These are phyloP conservation scores for Trichoderma sp. DNA, from an alignment of 2,329 filamentous ascomycete genomes.

Conservation along the genomic window DNA sequence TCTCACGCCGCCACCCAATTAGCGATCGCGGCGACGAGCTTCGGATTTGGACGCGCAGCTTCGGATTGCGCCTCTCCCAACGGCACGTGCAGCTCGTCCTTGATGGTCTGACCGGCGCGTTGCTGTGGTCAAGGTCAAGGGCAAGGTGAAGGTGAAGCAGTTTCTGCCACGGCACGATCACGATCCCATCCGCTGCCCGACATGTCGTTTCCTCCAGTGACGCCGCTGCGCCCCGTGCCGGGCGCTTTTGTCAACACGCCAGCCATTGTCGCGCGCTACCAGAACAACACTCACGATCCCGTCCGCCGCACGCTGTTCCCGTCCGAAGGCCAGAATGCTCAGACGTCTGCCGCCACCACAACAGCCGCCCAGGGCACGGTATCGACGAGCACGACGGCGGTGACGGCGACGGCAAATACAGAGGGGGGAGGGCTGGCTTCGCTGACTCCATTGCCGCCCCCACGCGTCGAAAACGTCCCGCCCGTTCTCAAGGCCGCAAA, in stretches of 20 bases:
- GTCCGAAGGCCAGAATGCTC: conserved; percentile 29
- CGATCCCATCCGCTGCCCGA: conserved; percentile 25
- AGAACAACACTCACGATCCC: conserved; percentile 41
- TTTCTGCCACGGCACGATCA: neutral
- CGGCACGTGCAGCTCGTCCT: conserved; percentile 26
- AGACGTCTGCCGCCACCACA: conserved; percentile 21
- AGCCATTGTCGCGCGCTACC: conserved; percentile 53
- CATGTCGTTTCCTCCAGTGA: conserved; percentile 58
- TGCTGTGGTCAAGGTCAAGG: conserved; percentile 30
- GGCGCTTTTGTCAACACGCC: conserved; percentile 76
- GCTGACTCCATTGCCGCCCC: conserved; percentile 39
- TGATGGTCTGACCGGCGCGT: conserved; percentile 31
- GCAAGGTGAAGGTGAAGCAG: conserved; percentile 27
- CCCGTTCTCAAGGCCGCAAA: conserved; percentile 77
- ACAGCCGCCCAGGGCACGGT: neutral
- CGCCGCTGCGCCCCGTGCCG: conserved; percentile 69
- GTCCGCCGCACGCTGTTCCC: conserved; percentile 53
- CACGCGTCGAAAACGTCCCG: conserved; percentile 50
- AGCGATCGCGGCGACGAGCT: conserved; percentile 19
- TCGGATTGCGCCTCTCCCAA: conserved; percentile 9
- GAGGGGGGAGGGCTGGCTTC: conserved; percentile 31
- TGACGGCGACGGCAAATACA: conserved; percentile 27
- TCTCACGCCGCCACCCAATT: conserved; percentile 4
- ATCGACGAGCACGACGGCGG: conserved; percentile 25
- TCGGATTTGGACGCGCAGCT: conserved; percentile 9